Conservation (phyloP, 495 filamentous ascomycete genomes). For the Rhypophila decipiens region DNA sequence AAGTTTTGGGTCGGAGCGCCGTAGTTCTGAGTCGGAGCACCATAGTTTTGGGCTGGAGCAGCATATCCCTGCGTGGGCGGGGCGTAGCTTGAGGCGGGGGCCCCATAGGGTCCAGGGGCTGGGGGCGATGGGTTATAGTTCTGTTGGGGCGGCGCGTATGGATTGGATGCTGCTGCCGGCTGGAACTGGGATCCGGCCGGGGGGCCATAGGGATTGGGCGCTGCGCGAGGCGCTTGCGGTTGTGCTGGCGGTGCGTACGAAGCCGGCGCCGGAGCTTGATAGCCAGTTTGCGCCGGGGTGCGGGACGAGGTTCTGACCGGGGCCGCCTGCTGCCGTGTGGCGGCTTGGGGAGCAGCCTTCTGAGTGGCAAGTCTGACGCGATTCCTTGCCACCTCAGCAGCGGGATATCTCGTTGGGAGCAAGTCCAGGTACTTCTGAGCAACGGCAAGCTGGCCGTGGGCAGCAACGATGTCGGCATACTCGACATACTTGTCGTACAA, state of each 20-base stretch:
- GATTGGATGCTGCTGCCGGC: constrained; percentile 32
- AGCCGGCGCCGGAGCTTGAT: constrained; percentile 31
- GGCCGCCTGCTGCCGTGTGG: constrained; percentile 23
- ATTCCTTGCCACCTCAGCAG: constrained; percentile 80
- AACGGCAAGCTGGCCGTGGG: constrained; percentile 77
- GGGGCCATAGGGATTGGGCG: constrained; percentile 30
- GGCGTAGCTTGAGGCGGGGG: not conserved
- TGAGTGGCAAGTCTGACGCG: constrained; percentile 80
- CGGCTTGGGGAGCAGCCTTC: constrained; percentile 45
- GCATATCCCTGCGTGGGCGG: constrained; percentile 18
- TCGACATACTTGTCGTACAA: constrained; percentile 95
- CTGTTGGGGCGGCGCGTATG: constrained; percentile 3
- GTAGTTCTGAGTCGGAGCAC: constrained; percentile 24
- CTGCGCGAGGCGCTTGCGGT: constrained; percentile 14
- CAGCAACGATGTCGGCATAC: constrained; percentile 91
- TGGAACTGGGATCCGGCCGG: constrained; percentile 25
- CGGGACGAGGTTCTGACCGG: constrained; percentile 23
- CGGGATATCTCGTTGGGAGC: constrained; percentile 76
- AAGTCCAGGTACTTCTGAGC: constrained; percentile 90
- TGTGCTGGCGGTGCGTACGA: not conserved
- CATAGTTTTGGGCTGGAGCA: constrained; percentile 2
- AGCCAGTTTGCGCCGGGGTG: constrained; percentile 25
- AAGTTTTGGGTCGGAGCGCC: constrained; percentile 21
- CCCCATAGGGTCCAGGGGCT: too few relatives aligned
- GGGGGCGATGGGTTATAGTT: constrained; percentile 13